These are phyloP conservation scores for Rhodotorula kratochvilovae DNA, from an alignment of 768 basidiomycete species.

Conservation along the genomic window DNA sequence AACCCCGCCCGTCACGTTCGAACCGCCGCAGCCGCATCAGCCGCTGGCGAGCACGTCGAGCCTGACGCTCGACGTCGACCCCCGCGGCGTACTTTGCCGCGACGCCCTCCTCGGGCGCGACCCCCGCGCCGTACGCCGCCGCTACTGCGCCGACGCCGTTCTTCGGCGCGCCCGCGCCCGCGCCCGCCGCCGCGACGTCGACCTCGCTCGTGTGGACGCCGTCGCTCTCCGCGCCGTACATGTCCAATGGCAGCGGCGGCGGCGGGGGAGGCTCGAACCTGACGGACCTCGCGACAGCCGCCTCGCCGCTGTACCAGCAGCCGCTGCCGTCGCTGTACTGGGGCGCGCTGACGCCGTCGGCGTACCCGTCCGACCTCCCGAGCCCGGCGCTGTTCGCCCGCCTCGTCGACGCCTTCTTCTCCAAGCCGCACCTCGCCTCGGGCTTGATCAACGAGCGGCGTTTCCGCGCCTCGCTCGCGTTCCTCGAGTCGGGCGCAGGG, in stretches of 20 bases:
- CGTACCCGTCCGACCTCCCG: constrained; percentile 5
- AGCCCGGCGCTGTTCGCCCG: neutral
- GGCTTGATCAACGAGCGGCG: constrained; percentile 25
- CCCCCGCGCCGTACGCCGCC: neutral
- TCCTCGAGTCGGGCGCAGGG: neutral
- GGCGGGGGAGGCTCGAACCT: neutral
- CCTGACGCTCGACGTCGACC: neutral
- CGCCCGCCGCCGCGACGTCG: neutral
- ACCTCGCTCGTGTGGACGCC: neutral
- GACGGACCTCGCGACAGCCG: constrained; percentile 1
- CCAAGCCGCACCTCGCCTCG: constrained; percentile 18
- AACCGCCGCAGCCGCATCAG: neutral
- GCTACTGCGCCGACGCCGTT: neutral
- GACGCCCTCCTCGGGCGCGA: neutral
- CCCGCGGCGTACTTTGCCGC: neutral
- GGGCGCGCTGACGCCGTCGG: neutral
- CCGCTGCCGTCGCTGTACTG: neutral
- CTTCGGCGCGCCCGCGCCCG: neutral
- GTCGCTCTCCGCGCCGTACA: neutral
- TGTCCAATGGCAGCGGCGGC: too few relatives aligned
- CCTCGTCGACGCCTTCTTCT: constrained; percentile 38
- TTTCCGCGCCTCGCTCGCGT: constrained; percentile 15
- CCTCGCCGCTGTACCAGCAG: neutral
- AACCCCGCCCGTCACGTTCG: neutral
- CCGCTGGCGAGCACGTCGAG: neutral